Percentiles rank a stretch among this genome's conserved stretches.
phyloP scores from a whole-genome alignment of 768 basidiomycete species.

The Pleurotus salmoneostramineus region DNA sequence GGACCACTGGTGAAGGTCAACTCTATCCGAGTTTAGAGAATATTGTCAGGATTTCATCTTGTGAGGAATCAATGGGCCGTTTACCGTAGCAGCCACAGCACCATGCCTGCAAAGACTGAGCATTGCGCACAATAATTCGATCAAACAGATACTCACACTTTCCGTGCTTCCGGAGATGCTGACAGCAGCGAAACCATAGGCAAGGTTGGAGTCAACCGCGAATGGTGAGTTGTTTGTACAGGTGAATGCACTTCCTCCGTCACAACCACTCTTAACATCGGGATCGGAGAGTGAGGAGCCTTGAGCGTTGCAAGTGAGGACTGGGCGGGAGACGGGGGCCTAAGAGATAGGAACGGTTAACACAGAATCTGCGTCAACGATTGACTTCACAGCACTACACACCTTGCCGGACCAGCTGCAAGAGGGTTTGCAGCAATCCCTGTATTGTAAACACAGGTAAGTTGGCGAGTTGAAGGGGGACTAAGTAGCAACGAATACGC shows the following conservation, averaged over 20 bases:
- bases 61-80: background rate
- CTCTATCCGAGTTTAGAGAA: background rate
- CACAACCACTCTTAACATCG: slow-evolving; percentile 3
- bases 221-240: slow-evolving; percentile 3
- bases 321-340: background rate
- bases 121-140: too few species aligned
- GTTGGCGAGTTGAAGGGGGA: background rate
- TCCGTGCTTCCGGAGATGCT: slow-evolving; percentile 4
- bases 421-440: slow-evolving; percentile 7
- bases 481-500: background rate
- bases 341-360: background rate
- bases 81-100: slow-evolving; percentile 5
- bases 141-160: background rate
- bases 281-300: slow-evolving; percentile 3
- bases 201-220: background rate
- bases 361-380: background rate
- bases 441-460: background rate
- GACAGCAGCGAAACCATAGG: slow-evolving; percentile 3
- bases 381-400: background rate
- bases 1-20: slow-evolving; percentile 5
- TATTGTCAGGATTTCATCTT: background rate
- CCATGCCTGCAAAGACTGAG: background rate
- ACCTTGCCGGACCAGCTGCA: slow-evolving; percentile 5
- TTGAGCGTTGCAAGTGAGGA: slow-evolving; percentile 6
- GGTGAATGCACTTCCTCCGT: slow-evolving; percentile 2